Percentiles rank a stretch among this genome's conserved stretches.
phyloP scores from a whole-genome alignment of 2,329 filamentous ascomycete genomes.

The Pseudogymnoascus verrucosus region DNA sequence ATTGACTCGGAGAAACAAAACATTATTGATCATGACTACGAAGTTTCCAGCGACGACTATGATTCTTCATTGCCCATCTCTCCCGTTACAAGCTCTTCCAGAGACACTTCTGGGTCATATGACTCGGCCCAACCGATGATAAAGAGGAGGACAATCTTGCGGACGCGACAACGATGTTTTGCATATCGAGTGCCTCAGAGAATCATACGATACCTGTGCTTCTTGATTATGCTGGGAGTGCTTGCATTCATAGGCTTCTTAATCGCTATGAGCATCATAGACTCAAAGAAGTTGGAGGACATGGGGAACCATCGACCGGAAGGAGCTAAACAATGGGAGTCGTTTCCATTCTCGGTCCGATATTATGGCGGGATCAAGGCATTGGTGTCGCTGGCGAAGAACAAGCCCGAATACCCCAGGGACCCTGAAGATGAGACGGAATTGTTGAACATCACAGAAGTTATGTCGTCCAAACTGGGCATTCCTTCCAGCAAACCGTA shows the following conservation, averaged over 20 bases:
- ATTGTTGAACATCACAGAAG: constrained; percentile 30
- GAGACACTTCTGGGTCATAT: constrained; percentile 26
- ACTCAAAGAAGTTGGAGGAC: constrained; percentile 53
- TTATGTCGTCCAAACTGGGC: constrained; percentile 30
- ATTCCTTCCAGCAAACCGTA: constrained; percentile 48
- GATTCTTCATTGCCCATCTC: constrained; percentile 30
- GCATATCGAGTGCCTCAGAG: constrained; percentile 50
- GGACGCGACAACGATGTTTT: constrained; percentile 4
- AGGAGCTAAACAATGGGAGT: constrained; percentile 68
- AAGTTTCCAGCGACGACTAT: constrained; percentile 40
- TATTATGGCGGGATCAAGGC: constrained; percentile 85
- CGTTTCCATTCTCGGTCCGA: constrained; percentile 73
- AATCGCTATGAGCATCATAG: constrained; percentile 63
- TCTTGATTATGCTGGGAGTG: constrained; percentile 60
- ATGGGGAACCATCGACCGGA: constrained; percentile 52
- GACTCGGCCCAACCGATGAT: constrained; percentile 25
- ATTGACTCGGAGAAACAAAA: constrained; percentile 25
- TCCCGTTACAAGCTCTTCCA: constrained; percentile 21
- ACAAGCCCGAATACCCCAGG: constrained; percentile 73
- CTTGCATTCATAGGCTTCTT: constrained; percentile 71
- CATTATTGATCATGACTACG: constrained; percentile 25
- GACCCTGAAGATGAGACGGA: constrained; percentile 48
- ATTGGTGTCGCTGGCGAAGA: constrained; percentile 56
- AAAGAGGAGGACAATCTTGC: constrained; percentile 12
- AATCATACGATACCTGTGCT: constrained; percentile 70